Evolutionary conservation across 2,329 filamentous ascomycete species (phyloP).

Genomic region (Elsinoe necatrix): DNA sequence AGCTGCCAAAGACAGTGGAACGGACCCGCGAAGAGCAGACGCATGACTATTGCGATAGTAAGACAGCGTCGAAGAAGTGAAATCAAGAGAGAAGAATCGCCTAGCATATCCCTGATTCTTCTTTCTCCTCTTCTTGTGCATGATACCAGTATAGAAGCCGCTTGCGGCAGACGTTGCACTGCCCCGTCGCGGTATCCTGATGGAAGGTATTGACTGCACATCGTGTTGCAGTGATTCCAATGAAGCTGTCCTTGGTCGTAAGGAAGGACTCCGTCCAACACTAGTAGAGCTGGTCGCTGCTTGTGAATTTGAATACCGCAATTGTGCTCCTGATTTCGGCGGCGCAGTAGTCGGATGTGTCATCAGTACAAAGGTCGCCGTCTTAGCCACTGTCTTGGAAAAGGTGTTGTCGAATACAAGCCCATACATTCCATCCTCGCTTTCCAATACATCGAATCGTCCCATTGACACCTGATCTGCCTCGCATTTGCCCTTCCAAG

Average conservation of each 20-base stretch:
- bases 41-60: slow-evolving; percentile 96
- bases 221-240: slow-evolving; percentile 42
- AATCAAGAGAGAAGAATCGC: slow-evolving; percentile 93
- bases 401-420: slow-evolving; percentile 98
- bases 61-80: slow-evolving; percentile 84
- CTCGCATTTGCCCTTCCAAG: slow-evolving; percentile 90
- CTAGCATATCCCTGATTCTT: slow-evolving; percentile 87
- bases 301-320: slow-evolving; percentile 51
- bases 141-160: slow-evolving; percentile 70
- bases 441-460: slow-evolving; percentile 66
- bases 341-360: slow-evolving; percentile 81
- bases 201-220: slow-evolving; percentile 23
- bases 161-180: slow-evolving; percentile 27
- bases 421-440: slow-evolving; percentile 86
- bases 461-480: slow-evolving; percentile 92
- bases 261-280: slow-evolving; percentile 34
- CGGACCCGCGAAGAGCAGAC: slow-evolving; percentile 81
- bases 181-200: slow-evolving; percentile 35
- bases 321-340: slow-evolving; percentile 64
- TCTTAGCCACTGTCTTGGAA: slow-evolving; percentile 90
- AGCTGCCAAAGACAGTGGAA: slow-evolving; percentile 82
- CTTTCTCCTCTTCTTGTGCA: slow-evolving; percentile 87
- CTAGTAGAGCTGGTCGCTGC: slow-evolving; percentile 39
- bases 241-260: slow-evolving; percentile 39
- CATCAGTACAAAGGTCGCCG: slow-evolving; percentile 84